Conservation (phyloP, 305 asterid genomes). For the Fraxinus albicans region DNA sequence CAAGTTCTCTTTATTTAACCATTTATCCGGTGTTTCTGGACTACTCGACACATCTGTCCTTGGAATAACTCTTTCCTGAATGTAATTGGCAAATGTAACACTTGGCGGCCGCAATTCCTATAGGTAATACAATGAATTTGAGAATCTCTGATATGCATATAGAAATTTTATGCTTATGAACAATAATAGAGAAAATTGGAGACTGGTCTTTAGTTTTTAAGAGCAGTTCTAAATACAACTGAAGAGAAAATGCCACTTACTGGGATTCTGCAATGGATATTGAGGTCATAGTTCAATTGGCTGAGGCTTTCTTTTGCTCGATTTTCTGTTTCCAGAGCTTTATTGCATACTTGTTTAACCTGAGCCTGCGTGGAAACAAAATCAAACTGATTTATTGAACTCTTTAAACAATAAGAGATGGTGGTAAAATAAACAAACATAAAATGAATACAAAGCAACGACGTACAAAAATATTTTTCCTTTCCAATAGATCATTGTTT, state of each 20-base stretch:
- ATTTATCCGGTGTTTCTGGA: slow-evolving; percentile 4
- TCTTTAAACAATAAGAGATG: background rate
- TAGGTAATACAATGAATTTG: background rate
- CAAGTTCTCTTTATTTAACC: background rate
- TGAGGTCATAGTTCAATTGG: slow-evolving; percentile 60
- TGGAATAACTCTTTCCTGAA: slow-evolving; percentile 28
- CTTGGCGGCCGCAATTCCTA: slow-evolving; percentile 61
- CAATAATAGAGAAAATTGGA: background rate
- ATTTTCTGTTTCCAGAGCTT: slow-evolving; percentile 52
- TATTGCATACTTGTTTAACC: slow-evolving; percentile 52
- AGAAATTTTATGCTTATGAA: background rate
- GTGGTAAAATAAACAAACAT: background rate
- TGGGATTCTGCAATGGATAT: slow-evolving; percentile 56
- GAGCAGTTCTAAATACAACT: slow-evolving; percentile 10
- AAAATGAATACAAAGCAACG: background rate
- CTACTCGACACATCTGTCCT: slow-evolving; percentile 5
- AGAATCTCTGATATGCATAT: background rate
- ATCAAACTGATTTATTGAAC: background rate
- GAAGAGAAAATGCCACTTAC: slow-evolving; percentile 38
- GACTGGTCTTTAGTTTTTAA: background rate
- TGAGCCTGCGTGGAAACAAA: slow-evolving; percentile 29
- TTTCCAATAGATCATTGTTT: background rate
- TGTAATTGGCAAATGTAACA: slow-evolving; percentile 47
- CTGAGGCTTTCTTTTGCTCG: slow-evolving; percentile 53
- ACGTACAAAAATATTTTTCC: background rate